phyloP scores from a whole-genome alignment of 208 protist species.

The Lotmaria passim region DNA sequence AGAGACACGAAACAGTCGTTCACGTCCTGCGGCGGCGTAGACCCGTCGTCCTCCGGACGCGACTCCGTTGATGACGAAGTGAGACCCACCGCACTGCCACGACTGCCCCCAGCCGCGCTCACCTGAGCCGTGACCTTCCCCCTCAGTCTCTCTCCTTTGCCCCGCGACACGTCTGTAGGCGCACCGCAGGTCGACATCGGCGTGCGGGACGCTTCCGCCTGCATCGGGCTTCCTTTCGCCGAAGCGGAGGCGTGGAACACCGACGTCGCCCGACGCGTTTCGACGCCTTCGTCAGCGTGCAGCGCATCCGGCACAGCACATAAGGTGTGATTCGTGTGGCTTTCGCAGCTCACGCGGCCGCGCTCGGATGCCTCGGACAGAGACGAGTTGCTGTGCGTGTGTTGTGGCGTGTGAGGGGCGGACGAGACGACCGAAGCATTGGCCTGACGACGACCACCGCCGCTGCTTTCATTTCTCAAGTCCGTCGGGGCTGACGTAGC shows the following conservation, averaged over 20 bases:
- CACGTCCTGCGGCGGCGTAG: background rate
- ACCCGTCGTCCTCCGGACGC: background rate
- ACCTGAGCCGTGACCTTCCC: background rate
- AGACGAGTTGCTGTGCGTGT: background rate
- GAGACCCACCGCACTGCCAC: slow-evolving; percentile 8
- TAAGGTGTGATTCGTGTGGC: background rate
- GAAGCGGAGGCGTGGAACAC: background rate
- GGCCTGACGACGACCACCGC: too few relatives aligned
- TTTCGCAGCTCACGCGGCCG: background rate
- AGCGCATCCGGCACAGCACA: background rate
- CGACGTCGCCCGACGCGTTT: background rate
- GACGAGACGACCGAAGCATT: too few relatives aligned
- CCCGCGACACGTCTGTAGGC: background rate
- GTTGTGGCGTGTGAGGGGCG: background rate
- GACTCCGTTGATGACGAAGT: slow-evolving; percentile 20
- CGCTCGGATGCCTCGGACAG: background rate
- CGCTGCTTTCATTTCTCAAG: too few relatives aligned
- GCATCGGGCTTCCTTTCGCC: background rate
- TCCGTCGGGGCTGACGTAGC: background rate
- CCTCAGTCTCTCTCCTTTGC: background rate
- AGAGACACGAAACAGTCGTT: background rate
- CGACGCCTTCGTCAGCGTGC: background rate
- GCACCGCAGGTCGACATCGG: background rate
- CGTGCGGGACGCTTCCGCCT: background rate
- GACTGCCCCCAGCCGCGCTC: background rate